A percentile compares a stretch with the other conserved stretches of the same genome.
phyloP scores from a whole-genome alignment of 495 filamentous ascomycete species.

The Penicillium egyptiacum region DNA sequence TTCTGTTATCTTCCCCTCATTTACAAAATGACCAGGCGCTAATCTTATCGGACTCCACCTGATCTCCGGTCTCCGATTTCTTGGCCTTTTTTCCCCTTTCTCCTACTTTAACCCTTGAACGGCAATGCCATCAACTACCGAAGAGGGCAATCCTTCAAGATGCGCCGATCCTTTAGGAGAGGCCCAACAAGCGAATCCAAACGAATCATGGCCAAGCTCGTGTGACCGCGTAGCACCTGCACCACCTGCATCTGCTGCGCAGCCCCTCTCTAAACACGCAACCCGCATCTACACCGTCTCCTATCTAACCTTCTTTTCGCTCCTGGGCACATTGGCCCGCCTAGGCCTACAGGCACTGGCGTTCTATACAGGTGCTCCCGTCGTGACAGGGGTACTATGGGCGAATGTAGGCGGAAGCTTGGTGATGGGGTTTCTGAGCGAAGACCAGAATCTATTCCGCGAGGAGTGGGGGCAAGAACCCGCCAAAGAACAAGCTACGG shows the following conservation, averaged over 20 bases:
- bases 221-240: constrained; percentile 1
- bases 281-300: constrained; percentile 76
- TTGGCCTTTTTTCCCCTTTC: constrained; percentile 1
- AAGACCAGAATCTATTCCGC: constrained; percentile 76
- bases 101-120: neutral
- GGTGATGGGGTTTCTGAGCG: constrained; percentile 80
- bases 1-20: constrained; percentile 10
- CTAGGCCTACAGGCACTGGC: constrained; percentile 82
- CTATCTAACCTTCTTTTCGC: constrained; percentile 83
- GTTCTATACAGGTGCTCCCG: constrained; percentile 73
- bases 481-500: constrained; percentile 2
- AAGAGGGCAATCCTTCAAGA: constrained; percentile 9
- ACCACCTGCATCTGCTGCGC: constrained; percentile 5
- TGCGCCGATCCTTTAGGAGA: constrained; percentile 14
- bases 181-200: neutral
- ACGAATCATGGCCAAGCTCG: constrained; percentile 12
- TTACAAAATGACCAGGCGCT: neutral
- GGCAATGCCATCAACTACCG: neutral
- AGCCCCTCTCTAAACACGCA: constrained; percentile 51
- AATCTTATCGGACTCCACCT: constrained; percentile 15
- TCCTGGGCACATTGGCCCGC: constrained; percentile 81
- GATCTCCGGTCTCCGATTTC: constrained; percentile 9
- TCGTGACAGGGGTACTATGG: constrained; percentile 77
- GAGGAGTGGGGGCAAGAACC: constrained; percentile 54
- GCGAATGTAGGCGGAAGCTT: constrained; percentile 85